Conservation (phyloP, 2,329 filamentous ascomycete species). For the Venturia pyrina region DNA sequence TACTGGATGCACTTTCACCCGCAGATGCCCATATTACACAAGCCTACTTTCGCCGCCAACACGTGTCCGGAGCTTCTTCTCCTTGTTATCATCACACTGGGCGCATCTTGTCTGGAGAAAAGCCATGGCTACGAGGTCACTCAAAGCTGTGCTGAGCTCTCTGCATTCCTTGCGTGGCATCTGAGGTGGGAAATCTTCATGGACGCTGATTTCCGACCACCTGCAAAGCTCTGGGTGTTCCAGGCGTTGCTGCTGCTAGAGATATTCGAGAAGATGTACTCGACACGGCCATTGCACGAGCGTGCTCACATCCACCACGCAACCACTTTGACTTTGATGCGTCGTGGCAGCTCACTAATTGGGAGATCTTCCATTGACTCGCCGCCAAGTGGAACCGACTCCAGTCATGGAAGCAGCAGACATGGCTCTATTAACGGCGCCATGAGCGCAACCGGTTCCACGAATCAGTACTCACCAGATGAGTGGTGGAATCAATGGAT, state of each 20-base stretch:
- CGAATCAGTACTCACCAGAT: constrained; percentile 54
- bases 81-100: constrained; percentile 83
- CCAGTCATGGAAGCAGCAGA: constrained; percentile 34
- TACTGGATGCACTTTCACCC: constrained; percentile 95
- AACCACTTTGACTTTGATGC: constrained; percentile 90
- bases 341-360: constrained; percentile 81
- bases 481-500: constrained; percentile 98
- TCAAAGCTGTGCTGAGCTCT: constrained; percentile 67
- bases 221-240: constrained; percentile 93
- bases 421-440: constrained; percentile 29
- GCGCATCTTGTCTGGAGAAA: constrained; percentile 80
- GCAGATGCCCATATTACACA: constrained; percentile 88
- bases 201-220: constrained; percentile 78
- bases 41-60: constrained; percentile 84
- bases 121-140: constrained; percentile 65
- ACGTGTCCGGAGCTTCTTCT: constrained; percentile 76
- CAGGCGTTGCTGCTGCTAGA: constrained; percentile 83
- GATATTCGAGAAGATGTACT: constrained; percentile 96
- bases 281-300: constrained; percentile 82
- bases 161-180: constrained; percentile 86
- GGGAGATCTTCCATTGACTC: constrained; percentile 78
- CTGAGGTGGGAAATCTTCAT: constrained; percentile 95
- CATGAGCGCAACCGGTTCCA: constrained; percentile 22
- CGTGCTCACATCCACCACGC: constrained; percentile 94
- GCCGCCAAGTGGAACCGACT: constrained; percentile 61